Evolutionary conservation across 2,329 filamentous ascomycete genomes (phyloP), one percentile per base, ranked within the genome.

Genomic region (Xylaria sp.): DNA sequence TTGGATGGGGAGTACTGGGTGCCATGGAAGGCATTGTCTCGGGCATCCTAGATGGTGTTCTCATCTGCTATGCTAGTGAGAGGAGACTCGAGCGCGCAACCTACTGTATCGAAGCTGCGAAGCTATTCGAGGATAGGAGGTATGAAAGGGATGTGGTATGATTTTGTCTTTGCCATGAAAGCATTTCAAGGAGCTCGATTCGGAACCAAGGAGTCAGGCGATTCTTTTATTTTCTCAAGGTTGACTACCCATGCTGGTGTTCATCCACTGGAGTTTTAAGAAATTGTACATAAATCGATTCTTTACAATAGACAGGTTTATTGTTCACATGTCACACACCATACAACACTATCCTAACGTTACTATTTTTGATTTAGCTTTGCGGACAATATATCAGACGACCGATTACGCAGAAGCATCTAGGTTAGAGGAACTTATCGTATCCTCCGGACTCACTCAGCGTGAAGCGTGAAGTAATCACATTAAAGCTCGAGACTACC

Each of bases 31-130:
- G 93, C 16, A 92, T 97, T 21, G 82, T 97, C 27, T 92, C 92
- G 60, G 93, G 93, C 62, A 94, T 97, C 61, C 88, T 97, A 4
- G 94, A 97, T 80, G 94, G 92, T 2, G 90, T 93, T 42, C 88
- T 98, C 27, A 91, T 99, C 13, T 99, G 96, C 83, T 98, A 97
- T 88, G 94, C 93, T 29, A 97, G 93, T 76, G 96, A 99, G 81
- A 86, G 91, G 73, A 88, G 87, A 60, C 91, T 91, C 81, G 88
- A 88, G 23, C 88, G 86, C 60, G 91, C 90, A 5, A 90, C 92
- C 55, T 98, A 97, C 82, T 98, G 95, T 80, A 90, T 96, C 69
- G 95, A 98, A 81, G 95, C 95, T 3, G 94, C 93, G 6, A 91
- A 93, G 80, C 82, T 98, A 58, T 97, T 98, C 84, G 93, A 93